Evolutionary conservation across 225 moss, liverwort and hornwort species (phyloP).

Genomic region (Bryum argenteum): DNA sequence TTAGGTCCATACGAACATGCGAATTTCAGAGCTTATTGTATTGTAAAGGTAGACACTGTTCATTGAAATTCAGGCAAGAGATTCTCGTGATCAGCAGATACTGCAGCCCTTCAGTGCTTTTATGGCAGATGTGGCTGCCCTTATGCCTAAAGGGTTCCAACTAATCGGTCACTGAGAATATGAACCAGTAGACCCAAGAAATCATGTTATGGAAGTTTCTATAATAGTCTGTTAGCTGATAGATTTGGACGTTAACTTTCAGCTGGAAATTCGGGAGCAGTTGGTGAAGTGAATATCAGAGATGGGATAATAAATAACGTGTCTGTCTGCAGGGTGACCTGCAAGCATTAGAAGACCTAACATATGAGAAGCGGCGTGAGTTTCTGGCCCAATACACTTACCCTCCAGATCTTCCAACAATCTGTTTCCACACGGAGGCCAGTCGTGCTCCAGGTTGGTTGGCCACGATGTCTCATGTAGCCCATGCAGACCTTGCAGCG

Average conservation of each 20-base stretch:
- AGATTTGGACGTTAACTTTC: no score
- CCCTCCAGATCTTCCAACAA: constrained; percentile 75
- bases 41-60: background rate
- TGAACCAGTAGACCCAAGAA: background rate
- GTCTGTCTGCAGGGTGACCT: constrained; percentile 60
- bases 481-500: constrained; percentile 69
- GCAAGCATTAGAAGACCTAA: constrained; percentile 85
- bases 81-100: background rate
- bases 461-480: constrained; percentile 89
- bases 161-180: background rate
- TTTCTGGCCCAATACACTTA: constrained; percentile 74
- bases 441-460: constrained; percentile 78
- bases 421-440: constrained; percentile 97
- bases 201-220: background rate
- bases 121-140: no score
- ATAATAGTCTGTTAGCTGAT: background rate
- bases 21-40: background rate
- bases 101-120: background rate
- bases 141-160: background rate
- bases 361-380: constrained; percentile 78
- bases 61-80: no score
- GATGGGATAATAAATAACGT: constrained; percentile 6
- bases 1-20: background rate
- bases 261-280: no score
- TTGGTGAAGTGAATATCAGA: constrained; percentile 5